Evolutionary conservation across 257 asterid genomes (phyloP).

Genomic region (Salvia hispanica): DNA sequence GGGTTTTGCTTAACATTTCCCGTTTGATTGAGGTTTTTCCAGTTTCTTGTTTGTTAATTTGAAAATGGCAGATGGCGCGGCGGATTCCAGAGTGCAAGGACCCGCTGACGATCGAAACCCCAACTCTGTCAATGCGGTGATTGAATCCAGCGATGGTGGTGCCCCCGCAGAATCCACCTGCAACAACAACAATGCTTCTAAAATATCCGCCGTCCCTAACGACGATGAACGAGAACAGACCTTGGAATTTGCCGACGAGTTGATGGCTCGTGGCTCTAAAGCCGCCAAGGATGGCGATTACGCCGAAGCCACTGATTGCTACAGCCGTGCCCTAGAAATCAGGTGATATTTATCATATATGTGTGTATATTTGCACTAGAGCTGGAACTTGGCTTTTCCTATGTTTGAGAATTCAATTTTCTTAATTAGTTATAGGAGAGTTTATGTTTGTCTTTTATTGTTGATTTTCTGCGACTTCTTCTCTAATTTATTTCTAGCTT

Average conservation of each 20-base stretch:
- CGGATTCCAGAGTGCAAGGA: conserved; percentile 38
- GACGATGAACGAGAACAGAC: conserved; percentile 52
- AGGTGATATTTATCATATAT: conserved; percentile 41
- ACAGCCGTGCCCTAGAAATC: conserved; percentile 95
- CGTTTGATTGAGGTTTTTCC: conserved; percentile 17
- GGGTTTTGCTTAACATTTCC: conserved; percentile 28
- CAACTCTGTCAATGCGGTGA: conserved; percentile 65
- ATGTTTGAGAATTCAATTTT: not conserved
- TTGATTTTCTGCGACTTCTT: not conserved
- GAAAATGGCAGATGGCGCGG: conserved; percentile 63
- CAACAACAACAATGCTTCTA: conserved; percentile 45
- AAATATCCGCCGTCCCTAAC: conserved; percentile 43
- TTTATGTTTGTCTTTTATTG: not conserved
- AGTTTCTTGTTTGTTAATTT: conserved; percentile 7
- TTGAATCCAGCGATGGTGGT: conserved; percentile 44
- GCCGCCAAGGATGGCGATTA: conserved; percentile 74
- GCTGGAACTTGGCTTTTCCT: not conserved
- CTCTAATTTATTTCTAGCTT: too few species aligned
- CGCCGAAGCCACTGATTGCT: conserved; percentile 81
- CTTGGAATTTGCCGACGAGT: conserved; percentile 63
- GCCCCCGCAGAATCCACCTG: conserved; percentile 64
- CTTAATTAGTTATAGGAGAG: not conserved
- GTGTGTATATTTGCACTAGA: not conserved
- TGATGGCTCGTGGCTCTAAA: conserved; percentile 59
- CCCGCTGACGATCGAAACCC: conserved; percentile 40